These are phyloP conservation scores for Penicillium freii DNA, from an alignment of 2,329 filamentous ascomycete genomes.

Conservation along the genomic window DNA sequence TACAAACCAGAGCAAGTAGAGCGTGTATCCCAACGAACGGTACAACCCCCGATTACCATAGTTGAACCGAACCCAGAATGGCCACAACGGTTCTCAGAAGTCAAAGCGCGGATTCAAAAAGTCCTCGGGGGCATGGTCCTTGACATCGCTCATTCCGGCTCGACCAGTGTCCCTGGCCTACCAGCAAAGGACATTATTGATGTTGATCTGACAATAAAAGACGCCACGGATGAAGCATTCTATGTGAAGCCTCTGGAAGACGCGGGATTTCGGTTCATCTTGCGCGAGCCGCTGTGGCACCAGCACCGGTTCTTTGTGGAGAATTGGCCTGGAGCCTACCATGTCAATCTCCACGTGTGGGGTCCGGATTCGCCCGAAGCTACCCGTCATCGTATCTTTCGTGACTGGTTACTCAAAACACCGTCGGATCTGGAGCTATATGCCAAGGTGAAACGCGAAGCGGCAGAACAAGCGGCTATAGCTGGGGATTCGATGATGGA, in stretches of 20 bases:
- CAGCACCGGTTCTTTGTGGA: not conserved
- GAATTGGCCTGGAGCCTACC: not conserved
- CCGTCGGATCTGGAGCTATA: not conserved
- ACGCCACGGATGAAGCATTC: not conserved
- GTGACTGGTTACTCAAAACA: not conserved
- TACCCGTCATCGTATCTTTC: not conserved
- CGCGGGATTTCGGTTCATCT: not conserved
- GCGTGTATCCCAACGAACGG: not conserved
- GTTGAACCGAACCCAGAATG: not conserved
- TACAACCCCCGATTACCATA: not conserved
- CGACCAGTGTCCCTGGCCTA: not conserved
- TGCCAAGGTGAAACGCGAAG: not conserved
- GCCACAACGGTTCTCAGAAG: not conserved
- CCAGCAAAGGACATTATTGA: not conserved
- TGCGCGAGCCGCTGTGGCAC: not conserved
- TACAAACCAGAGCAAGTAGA: not conserved
- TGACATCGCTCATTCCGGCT: not conserved
- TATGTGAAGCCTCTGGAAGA: not conserved
- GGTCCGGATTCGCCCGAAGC: not conserved
- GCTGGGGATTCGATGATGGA: not conserved
- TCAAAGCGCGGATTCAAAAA: not conserved
- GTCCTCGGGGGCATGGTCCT: not conserved
- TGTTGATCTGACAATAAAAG: not conserved
- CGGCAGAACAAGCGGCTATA: not conserved
- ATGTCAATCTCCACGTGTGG: not conserved